Percentiles rank a stretch among this genome's conserved stretches.
Evolutionary conservation across 164 flowering plant species (phyloP).

Genomic region (Piper betle): DNA sequence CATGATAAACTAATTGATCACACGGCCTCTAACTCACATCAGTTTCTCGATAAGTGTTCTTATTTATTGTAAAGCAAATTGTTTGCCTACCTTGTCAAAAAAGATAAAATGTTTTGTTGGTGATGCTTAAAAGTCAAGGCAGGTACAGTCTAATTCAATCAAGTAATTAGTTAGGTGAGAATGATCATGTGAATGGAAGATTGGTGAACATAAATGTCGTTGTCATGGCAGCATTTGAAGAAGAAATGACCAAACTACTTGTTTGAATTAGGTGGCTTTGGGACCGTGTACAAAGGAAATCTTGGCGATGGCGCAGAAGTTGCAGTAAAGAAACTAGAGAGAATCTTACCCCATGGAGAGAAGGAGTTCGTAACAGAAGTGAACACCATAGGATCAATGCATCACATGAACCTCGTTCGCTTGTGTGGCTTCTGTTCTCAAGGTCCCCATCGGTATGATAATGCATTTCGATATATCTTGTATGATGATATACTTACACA

Average conservation of each 20-base stretch:
- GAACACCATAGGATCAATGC: constrained; percentile 83
- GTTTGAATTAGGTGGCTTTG: constrained; percentile 58
- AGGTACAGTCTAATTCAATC: no score
- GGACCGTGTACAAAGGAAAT: constrained; percentile 67
- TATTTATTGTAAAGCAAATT: no score
- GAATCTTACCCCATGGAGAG: constrained; percentile 74
- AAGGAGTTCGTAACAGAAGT: constrained; percentile 81
- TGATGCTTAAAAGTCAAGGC: no score
- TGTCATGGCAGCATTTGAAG: not conserved
- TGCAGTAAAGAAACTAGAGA: constrained; percentile 80
- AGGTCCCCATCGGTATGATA: constrained; percentile 52
- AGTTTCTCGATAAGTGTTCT: no score
- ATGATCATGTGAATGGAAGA: no score
- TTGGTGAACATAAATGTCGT: not conserved
- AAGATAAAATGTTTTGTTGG: no score
- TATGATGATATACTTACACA: no score
- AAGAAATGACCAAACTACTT: not conserved
- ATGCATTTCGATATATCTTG: no score
- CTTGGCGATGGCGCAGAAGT: constrained; percentile 52
- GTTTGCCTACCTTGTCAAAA: no score
- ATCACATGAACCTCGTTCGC: constrained; percentile 82
- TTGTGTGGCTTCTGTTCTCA: constrained; percentile 91
- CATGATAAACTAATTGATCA: no score
- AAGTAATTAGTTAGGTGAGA: no score
- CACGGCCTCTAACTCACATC: no score